These are phyloP conservation scores for Alternaria sp. DNA, from an alignment of 2,329 filamentous ascomycete genomes.

Conservation along the genomic window DNA sequence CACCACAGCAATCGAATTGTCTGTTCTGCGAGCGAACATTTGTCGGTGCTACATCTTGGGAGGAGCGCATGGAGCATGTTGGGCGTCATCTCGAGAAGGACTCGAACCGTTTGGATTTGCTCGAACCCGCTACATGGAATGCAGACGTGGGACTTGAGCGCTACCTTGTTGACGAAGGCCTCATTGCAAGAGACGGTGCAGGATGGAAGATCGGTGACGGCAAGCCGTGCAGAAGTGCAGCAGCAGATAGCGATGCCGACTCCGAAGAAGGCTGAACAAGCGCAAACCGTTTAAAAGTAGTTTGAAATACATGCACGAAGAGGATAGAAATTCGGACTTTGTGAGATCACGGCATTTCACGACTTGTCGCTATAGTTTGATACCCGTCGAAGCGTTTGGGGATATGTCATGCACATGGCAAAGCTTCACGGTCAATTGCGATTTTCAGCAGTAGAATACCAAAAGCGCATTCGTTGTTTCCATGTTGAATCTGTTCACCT, in stretches of 20 bases:
- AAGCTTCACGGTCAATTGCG: background rate
- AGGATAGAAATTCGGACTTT: background rate
- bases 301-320: background rate
- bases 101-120: slow-evolving; percentile 31
- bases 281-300: background rate
- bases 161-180: slow-evolving; percentile 53
- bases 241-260: slow-evolving; percentile 23
- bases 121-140: slow-evolving; percentile 39
- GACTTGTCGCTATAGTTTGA: slow-evolving; percentile 11
- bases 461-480: background rate
- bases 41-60: slow-evolving; percentile 72
- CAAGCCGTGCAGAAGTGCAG: slow-evolving; percentile 23
- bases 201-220: slow-evolving; percentile 50
- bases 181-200: slow-evolving; percentile 44
- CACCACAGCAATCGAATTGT: slow-evolving; percentile 70
- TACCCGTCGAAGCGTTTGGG: slow-evolving; percentile 13
- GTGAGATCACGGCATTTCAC: background rate
- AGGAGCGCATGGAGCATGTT: slow-evolving; percentile 86
- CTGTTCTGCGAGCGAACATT: slow-evolving; percentile 72
- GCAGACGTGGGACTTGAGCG: slow-evolving; percentile 43
- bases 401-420: background rate
- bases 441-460: background rate
- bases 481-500: background rate
- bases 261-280: slow-evolving; percentile 23
- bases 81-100: slow-evolving; percentile 77